Evolutionary conservation across 495 filamentous ascomycete genomes (phyloP), one percentile per base, ranked within the genome.

Genomic region (Letharia columbiana): DNA sequence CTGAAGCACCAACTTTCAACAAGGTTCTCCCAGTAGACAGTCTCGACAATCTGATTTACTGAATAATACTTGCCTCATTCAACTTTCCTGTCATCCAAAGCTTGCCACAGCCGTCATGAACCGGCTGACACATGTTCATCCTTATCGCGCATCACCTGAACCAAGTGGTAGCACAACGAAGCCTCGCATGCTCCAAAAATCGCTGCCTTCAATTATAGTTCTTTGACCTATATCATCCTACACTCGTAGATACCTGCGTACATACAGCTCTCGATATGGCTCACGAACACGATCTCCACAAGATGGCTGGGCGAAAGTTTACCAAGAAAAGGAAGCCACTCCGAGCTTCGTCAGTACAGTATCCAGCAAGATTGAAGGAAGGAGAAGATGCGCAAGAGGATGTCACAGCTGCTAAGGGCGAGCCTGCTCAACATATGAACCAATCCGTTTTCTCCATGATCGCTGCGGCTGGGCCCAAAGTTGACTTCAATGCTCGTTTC

Each of bases 401-500:
- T 75, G 88, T 87, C 54, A 85, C 86, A 18, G 87, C 87, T 33
- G 66, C 78, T 37, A 72, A 77, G 37, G 81, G 80, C 61, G 74
- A 74, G 52, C 73, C 80, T 41, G 65, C 78, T 33, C 80, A 80
- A 33, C 89, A 90, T 69, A 90, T 96, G 89, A 93, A 97, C 75
- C 92, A 97, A 77, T 93, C 90, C 60, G 83, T 98, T 61, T 96
- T 97, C 75, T 92, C 91, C 62, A 83, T 98, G 76, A 92, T 98
- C 67, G 90, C 92, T 20, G 89, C 91, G n/a, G 91, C 91, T 49
- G 91, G 91, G 9, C 90, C 89, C 62, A 84, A 84, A 59, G 86
- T 87, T 31, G 88, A 93, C 73, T 90, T 93, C 73, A 85, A 88
- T 73, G 82, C 88, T 62, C 83, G 89, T 44, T 94, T 96, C 73